Base-by-base conservation (phyloP, 192 early-diverging fungal species). In the Gorgonomyces haynaldii region DNA sequence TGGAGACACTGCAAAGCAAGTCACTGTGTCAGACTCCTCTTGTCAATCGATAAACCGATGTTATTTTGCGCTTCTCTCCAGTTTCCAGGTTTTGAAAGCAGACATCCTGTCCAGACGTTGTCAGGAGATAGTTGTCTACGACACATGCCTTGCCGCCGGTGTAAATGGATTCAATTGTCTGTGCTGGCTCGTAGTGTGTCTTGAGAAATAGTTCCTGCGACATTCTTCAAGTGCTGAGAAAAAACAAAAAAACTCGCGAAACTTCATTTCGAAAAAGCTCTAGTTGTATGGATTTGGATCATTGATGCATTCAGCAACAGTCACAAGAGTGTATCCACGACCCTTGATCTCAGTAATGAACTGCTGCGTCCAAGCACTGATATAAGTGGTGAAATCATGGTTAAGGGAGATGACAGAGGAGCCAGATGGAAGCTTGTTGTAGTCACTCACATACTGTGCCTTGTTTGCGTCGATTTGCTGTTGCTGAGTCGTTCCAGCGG, bases 121-220 rank as follows among this genome's bases (percentile, higher is more conserved):
- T 81, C 42, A 86, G 76, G 29, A 96, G 62, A 42, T 52, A 69
- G 51, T 81, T 83, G 50, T 88, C 82, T 20, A 65, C 37, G 36
- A 79, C 69, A 27, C 84, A 60, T 39, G 54, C 78, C 50, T 88
- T 80, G 17, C 91, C 91, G 49, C 91, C 91, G 13, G 88, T 89
- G 56, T 89, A 96, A 28, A 92, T 78, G 10, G 87, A 84, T 61
- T 90, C 86, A 57, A 92, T 86, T 10, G 82, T 81, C 61, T 72
- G 72, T 39, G 76, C 67, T 30, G 74, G n/a, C n/a, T 70, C 38
- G 82, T 80, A 73, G 81, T n/a, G n/a, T n/a, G n/a, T n/a, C n/a
- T n/a, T n/a, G n/a, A n/a, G n/a, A n/a, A n/a, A n/a, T n/a, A n/a
- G n/a, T n/a, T n/a, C n/a, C n/a, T n/a, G n/a, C n/a, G n/a, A n/a